These are phyloP conservation scores for Elsinoe australis DNA, from an alignment of 2,329 filamentous ascomycete genomes.

Conservation along the genomic window DNA sequence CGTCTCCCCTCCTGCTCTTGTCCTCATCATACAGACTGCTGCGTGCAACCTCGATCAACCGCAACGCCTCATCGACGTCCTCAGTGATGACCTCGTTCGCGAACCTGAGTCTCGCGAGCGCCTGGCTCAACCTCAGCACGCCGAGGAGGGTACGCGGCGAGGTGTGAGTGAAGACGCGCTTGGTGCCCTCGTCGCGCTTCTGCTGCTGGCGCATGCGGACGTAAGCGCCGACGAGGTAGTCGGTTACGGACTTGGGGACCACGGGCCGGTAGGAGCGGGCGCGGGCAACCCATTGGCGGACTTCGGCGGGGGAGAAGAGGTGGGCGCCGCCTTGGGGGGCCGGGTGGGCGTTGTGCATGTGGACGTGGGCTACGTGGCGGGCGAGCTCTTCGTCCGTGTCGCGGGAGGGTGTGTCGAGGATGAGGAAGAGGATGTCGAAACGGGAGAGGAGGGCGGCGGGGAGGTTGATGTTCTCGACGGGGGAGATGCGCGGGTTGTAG, in stretches of 20 bases:
- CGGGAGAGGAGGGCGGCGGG: slow-evolving; percentile 93
- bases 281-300: slow-evolving; percentile 90
- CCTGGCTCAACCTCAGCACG: slow-evolving; percentile 86
- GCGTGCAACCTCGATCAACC: slow-evolving; percentile 88
- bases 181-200: slow-evolving; percentile 80
- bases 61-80: slow-evolving; percentile 90
- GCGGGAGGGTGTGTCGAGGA: slow-evolving; percentile 85
- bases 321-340: slow-evolving; percentile 57
- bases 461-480: slow-evolving; percentile 98
- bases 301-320: slow-evolving; percentile 87
- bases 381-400: slow-evolving; percentile 90
- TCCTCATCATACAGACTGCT: slow-evolving; percentile 74
- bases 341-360: slow-evolving; percentile 93
- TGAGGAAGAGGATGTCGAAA: slow-evolving; percentile 94
- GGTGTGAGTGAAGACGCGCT: slow-evolving; percentile 89
- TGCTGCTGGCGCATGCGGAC: slow-evolving; percentile 89
- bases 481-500: slow-evolving; percentile 95
- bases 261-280: slow-evolving; percentile 82
- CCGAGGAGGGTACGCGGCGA: slow-evolving; percentile 89
- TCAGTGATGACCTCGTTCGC: slow-evolving; percentile 75
- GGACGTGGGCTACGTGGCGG: slow-evolving; percentile 89
- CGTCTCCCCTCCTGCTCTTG: slow-evolving; percentile 52
- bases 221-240: slow-evolving; percentile 96
- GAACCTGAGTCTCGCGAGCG: slow-evolving; percentile 85
- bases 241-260: slow-evolving; percentile 75